Conservation (phyloP, 1,284 basidiomycete genomes). For the Athelia sp. region DNA sequence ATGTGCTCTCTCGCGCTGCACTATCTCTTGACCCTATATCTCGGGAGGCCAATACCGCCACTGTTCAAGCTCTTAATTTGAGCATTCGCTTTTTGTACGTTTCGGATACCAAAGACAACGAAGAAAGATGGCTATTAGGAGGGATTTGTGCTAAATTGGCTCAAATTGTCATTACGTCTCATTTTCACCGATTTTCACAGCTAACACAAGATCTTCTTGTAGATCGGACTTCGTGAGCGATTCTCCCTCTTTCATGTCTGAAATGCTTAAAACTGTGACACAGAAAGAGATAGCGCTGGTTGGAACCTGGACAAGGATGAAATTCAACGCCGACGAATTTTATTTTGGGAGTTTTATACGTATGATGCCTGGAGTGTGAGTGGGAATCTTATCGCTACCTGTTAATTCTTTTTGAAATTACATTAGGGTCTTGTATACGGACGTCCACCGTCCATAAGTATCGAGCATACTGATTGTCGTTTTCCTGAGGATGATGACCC, state of each 20-base stretch:
- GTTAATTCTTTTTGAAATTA: constrained; percentile 2
- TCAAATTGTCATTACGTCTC: constrained; percentile 29
- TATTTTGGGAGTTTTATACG: constrained; percentile 54
- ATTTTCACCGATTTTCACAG: background rate
- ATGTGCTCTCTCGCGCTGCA: constrained; percentile 40
- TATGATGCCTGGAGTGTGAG: constrained; percentile 47
- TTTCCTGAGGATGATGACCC: constrained; percentile 41
- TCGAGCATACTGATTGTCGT: constrained; percentile 42
- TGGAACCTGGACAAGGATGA: constrained; percentile 47
- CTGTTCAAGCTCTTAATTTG: constrained; percentile 44
- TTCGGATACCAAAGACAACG: constrained; percentile 36
- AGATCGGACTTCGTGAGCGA: constrained; percentile 51
- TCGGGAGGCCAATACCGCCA: constrained; percentile 38
- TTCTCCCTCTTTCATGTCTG: background rate
- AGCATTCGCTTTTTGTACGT: constrained; percentile 39
- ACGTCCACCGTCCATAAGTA: constrained; percentile 38
- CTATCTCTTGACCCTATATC: constrained; percentile 39
- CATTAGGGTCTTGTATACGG: constrained; percentile 41
- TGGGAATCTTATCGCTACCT: no score
- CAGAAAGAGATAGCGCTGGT: constrained; percentile 48
- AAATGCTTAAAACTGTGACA: constrained; percentile 1
- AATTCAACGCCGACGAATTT: constrained; percentile 38
- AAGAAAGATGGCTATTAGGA: constrained; percentile 42
- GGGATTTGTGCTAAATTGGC: constrained; percentile 38
- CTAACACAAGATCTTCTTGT: background rate